These are phyloP conservation scores for Metschnikowia koreensis DNA, from an alignment of 805 yeast species.

Conservation along the genomic window DNA sequence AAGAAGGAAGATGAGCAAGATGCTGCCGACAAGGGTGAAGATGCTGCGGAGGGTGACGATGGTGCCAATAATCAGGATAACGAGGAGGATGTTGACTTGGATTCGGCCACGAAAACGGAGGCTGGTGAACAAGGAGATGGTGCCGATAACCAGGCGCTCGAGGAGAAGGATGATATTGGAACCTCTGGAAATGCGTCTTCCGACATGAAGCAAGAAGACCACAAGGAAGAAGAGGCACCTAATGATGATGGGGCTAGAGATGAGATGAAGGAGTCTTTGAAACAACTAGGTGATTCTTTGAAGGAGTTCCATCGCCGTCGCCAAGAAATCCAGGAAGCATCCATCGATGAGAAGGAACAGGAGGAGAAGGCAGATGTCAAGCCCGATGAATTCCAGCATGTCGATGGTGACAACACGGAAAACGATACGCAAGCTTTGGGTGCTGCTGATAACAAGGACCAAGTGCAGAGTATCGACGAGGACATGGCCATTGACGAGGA, in stretches of 20 bases:
- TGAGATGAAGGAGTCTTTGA: constrained; percentile 71
- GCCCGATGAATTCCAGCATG: constrained; percentile 84
- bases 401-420: constrained; percentile 75
- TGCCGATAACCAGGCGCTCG: constrained; percentile 52
- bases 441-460: constrained; percentile 72
- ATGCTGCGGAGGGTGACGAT: constrained; percentile 52
- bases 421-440: constrained; percentile 91
- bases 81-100: constrained; percentile 50
- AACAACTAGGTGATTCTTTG: constrained; percentile 86
- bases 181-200: constrained; percentile 54
- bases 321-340: constrained; percentile 78
- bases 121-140: constrained; percentile 64
- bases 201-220: constrained; percentile 37
- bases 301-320: constrained; percentile 89
- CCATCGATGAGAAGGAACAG: constrained; percentile 44
- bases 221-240: constrained; percentile 37
- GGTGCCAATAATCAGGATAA: constrained; percentile 45
- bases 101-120: constrained; percentile 58
- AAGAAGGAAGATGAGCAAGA: constrained; percentile 37
- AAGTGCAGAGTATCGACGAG: constrained; percentile 71
- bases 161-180: constrained; percentile 67
- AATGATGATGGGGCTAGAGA: constrained; percentile 56
- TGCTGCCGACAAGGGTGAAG: constrained; percentile 25
- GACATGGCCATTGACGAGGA: constrained; percentile 82
- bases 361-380: constrained; percentile 61